Evolutionary conservation across 2,329 filamentous ascomycete genomes (phyloP).

Genomic region (Diaporthe batatas): DNA sequence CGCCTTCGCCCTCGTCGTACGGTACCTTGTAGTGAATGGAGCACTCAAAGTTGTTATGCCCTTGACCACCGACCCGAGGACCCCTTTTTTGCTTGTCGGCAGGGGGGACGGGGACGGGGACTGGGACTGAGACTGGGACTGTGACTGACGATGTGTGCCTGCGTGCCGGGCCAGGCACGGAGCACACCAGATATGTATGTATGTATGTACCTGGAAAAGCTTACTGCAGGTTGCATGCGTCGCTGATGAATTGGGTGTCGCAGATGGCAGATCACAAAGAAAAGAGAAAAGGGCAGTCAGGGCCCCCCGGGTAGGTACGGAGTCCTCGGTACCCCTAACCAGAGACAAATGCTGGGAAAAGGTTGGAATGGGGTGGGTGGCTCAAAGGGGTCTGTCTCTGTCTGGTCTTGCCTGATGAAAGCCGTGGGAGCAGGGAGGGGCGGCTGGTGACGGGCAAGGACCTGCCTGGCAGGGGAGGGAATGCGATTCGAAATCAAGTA

Average conservation of each 20-base stretch:
- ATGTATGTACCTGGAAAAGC: conserved; percentile 23
- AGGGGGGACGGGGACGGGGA: not conserved
- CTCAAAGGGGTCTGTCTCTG: not conserved
- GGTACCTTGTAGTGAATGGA: too few species aligned
- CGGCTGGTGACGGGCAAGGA: conserved; percentile 9
- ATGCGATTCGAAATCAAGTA: conserved; percentile 19
- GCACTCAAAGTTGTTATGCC: not conserved
- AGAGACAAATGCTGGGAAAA: not conserved
- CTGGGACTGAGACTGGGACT: not conserved
- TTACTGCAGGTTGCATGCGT: not conserved
- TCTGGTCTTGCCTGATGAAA: conserved; percentile 8
- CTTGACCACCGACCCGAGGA: conserved; percentile 18
- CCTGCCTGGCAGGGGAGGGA: conserved; percentile 21
- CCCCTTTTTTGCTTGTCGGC: conserved; percentile 17
- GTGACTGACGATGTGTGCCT: conserved; percentile 8
- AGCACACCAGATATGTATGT: not conserved
- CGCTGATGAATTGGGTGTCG: conserved; percentile 24
- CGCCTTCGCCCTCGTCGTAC: not conserved
- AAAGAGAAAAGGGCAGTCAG: conserved; percentile 9
- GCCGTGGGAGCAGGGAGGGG: not conserved
- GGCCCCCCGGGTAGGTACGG: not conserved
- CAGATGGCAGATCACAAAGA: conserved; percentile 23
- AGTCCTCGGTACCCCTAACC: not conserved
- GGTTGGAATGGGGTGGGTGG: conserved; percentile 20
- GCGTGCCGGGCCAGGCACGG: not conserved